Evolutionary conservation across 345 rosid genomes (phyloP), one percentile per base, ranked within the genome.

Genomic region (Boechera divaricarpa): DNA sequence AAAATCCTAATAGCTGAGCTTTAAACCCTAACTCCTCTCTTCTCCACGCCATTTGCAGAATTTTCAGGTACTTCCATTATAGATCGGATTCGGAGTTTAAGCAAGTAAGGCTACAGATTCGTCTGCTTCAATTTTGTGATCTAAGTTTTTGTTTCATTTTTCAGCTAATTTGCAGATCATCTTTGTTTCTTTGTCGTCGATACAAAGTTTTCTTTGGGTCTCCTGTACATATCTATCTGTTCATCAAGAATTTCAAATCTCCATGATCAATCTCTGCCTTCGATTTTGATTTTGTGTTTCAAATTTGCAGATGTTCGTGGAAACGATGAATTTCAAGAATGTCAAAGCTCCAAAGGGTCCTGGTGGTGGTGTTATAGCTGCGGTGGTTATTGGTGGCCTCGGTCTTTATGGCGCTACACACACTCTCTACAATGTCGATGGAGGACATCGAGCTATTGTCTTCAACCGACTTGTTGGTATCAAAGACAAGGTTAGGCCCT

Each of bases 271-370:
- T 55, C 16, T 39, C 48, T 28, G 41, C 4, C 48, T 21, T 54
- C 0, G 11, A 41, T 62, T 41, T 13, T 9, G 45, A 31, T 18
- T 32, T 33, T 66, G n/a, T 55, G 6, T 47, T 24, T 26, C 15
- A 9, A 6, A 15, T 39, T 12, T 26, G 28, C 51, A 18, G 67
- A 10, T 29, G 39, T 29, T 24, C 1, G 6, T 41, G 5, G 24
- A 45, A 18, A 52, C 6, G 42, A 85, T 85, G 88, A 83, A 79
- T 70, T 72, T 83, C 56, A 83, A 81, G 75, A 90, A 90, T 63
- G 80, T 86, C 42, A 92, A 85, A 82, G 89, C 90, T 54, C 98
- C 98, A 33, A 87, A 87, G 62, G 81, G 88, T 75, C 94, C 96
- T 0, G 87, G 92, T 52, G 86, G 87, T 18, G 96, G 94, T 67